Conservation (phyloP, 441 rosid genomes). For the Metrosideros polymorpha region DNA sequence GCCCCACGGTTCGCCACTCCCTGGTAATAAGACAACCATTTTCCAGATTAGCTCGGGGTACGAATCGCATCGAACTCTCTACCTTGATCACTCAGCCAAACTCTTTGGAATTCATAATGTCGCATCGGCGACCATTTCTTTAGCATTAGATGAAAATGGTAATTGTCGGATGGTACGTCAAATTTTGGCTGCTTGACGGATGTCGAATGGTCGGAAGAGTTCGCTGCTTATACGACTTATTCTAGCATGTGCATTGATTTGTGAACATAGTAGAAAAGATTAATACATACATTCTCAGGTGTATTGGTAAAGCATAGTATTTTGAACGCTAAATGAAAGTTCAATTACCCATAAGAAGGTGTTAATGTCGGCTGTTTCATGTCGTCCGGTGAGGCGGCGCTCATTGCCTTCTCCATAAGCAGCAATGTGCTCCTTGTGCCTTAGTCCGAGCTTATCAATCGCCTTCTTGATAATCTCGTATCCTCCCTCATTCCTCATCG, state of each 20-base stretch:
- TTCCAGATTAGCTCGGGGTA: neutral
- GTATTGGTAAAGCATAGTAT: neutral
- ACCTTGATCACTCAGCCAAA: neutral
- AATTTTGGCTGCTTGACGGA: neutral
- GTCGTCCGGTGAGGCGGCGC: constrained; percentile 7
- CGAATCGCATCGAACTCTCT: neutral
- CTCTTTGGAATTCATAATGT: neutral
- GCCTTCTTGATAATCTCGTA: constrained; percentile 6
- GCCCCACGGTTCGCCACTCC: constrained; percentile 13
- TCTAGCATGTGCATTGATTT: neutral
- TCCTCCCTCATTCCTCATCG: constrained; percentile 11
- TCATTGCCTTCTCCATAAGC: constrained; percentile 13
- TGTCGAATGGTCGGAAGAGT: neutral
- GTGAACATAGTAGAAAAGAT: neutral
- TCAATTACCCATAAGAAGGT: constrained; percentile 4
- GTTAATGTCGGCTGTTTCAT: constrained; percentile 10
- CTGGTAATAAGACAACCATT: neutral
- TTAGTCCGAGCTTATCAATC: constrained; percentile 5
- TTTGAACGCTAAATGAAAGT: neutral
- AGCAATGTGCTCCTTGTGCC: constrained; percentile 11
- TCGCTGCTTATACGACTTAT: neutral
- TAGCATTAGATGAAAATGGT: neutral
- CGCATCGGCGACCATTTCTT: neutral
- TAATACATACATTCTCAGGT: neutral
- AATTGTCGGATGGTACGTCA: neutral